A percentile compares a stretch with the other conserved stretches of the same genome.
phyloP scores from a whole-genome alignment of 441 rosid genomes.

The Flueggea neowawraea region DNA sequence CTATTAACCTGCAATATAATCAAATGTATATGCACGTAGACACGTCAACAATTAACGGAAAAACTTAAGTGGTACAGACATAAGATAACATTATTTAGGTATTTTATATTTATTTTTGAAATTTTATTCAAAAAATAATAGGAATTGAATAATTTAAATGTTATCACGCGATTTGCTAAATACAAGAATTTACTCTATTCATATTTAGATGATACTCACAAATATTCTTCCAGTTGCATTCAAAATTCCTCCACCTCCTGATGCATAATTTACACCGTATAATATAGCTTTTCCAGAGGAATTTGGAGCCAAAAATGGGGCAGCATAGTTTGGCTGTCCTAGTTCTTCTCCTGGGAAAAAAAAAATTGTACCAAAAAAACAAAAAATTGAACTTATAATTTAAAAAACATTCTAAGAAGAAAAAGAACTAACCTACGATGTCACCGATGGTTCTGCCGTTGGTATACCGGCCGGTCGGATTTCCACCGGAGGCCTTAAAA shows the following conservation, averaged over 20 bases:
- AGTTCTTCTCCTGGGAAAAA: slow-evolving; percentile 65
- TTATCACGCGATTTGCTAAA: no score
- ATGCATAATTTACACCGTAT: slow-evolving; percentile 84
- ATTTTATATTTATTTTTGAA: no score
- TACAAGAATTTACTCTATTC: no score
- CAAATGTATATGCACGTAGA: no score
- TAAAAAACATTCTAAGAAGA: no score
- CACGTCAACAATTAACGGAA: no score
- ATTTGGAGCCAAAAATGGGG: slow-evolving; percentile 70
- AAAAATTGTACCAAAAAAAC: background rate
- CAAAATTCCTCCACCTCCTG: slow-evolving; percentile 94
- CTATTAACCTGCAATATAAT: slow-evolving; percentile 53
- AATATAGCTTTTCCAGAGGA: slow-evolving; percentile 58
- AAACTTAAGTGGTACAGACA: no score
- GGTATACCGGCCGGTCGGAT: slow-evolving; percentile 82
- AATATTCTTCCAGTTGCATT: slow-evolving; percentile 94
- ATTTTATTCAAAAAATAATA: no score
- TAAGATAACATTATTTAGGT: no score
- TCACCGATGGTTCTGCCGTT: slow-evolving; percentile 95
- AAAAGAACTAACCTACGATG: slow-evolving; percentile 51
- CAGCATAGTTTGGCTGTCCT: slow-evolving; percentile 65
- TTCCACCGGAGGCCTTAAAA: slow-evolving; percentile 66
- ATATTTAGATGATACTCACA: slow-evolving; percentile 26
- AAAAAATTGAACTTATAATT: background rate
- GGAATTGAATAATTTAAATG: no score